phyloP scores from a whole-genome alignment of 345 rosid genomes.

The Kernera saxatilis region DNA sequence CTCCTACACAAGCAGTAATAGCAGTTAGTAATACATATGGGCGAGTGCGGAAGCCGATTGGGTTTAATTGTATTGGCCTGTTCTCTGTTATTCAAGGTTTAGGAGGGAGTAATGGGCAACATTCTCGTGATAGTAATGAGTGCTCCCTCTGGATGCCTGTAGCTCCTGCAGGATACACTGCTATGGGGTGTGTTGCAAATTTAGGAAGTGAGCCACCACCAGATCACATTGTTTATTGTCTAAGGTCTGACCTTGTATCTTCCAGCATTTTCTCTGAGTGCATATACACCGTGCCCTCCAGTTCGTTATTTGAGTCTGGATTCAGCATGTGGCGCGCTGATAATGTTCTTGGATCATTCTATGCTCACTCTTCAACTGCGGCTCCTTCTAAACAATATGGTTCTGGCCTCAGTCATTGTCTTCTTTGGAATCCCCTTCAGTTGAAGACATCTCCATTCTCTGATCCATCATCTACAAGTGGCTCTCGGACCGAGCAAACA shows the following conservation, averaged over 20 bases:
- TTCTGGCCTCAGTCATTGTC: slow-evolving; percentile 67
- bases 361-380: slow-evolving; percentile 62
- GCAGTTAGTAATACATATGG: slow-evolving; percentile 93
- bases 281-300: slow-evolving; percentile 51
- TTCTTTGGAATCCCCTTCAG: slow-evolving; percentile 65
- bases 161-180: slow-evolving; percentile 83
- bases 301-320: slow-evolving; percentile 50
- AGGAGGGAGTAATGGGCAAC: slow-evolving; percentile 32
- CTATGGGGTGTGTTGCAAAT: slow-evolving; percentile 89
- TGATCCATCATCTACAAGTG: slow-evolving; percentile 31
- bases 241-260: slow-evolving; percentile 93
- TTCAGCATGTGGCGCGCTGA: slow-evolving; percentile 95
- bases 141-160: slow-evolving; percentile 98
- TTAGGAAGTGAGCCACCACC: slow-evolving; percentile 75
- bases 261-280: slow-evolving; percentile 83
- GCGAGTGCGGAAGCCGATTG: slow-evolving; percentile 83
- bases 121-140: slow-evolving; percentile 38
- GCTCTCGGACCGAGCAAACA: slow-evolving; percentile 38
- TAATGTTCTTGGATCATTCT: slow-evolving; percentile 88
- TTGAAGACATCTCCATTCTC: slow-evolving; percentile 38
- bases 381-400: slow-evolving; percentile 52
- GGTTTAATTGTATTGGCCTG: slow-evolving; percentile 64
- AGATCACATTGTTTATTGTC: slow-evolving; percentile 78
- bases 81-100: slow-evolving; percentile 58
- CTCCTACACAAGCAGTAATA: slow-evolving; percentile 93